These are phyloP conservation scores for Candida multigemmis DNA, from an alignment of 805 yeast species.

Conservation along the genomic window DNA sequence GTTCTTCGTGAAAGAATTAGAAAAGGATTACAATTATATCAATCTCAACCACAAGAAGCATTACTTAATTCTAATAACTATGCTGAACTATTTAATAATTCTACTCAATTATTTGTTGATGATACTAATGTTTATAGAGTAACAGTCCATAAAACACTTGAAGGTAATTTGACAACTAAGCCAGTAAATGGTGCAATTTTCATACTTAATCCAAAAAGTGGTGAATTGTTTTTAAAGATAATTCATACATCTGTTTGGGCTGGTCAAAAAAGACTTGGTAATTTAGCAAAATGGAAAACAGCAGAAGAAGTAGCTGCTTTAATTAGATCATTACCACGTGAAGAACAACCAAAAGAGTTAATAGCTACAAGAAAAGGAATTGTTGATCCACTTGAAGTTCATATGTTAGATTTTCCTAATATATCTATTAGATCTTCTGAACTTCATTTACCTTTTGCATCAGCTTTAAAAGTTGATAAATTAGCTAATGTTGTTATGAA, in stretches of 20 bases:
- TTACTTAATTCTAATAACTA: slow-evolving; percentile 83
- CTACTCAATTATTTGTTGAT: slow-evolving; percentile 79
- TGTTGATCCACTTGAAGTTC: slow-evolving; percentile 91
- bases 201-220: slow-evolving; percentile 82
- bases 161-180: slow-evolving; percentile 86
- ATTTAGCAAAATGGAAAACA: slow-evolving; percentile 94
- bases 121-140: slow-evolving; percentile 93
- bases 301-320: slow-evolving; percentile 96
- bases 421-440: slow-evolving; percentile 85
- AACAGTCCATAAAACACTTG: slow-evolving; percentile 81
- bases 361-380: slow-evolving; percentile 87
- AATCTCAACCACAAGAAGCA: slow-evolving; percentile 89
- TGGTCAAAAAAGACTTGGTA: slow-evolving; percentile 90
- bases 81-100: slow-evolving; percentile 80
- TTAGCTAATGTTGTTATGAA: slow-evolving; percentile 68
- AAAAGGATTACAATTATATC: slow-evolving; percentile 88
- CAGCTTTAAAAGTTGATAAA: slow-evolving; percentile 76
- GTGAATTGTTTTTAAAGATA: slow-evolving; percentile 80
- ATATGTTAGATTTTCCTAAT: slow-evolving; percentile 94
- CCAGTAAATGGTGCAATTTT: slow-evolving; percentile 92
- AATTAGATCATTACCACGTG: slow-evolving; percentile 79
- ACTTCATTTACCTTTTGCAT: slow-evolving; percentile 78
- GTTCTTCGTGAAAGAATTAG: slow-evolving; percentile 90
- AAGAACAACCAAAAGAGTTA: slow-evolving; percentile 90
- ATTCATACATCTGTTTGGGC: slow-evolving; percentile 95